Percentiles rank a stretch among this genome's conserved stretches.
phyloP scores from a whole-genome alignment of 2,329 filamentous ascomycete genomes.

The Diplodia scrobiculata region DNA sequence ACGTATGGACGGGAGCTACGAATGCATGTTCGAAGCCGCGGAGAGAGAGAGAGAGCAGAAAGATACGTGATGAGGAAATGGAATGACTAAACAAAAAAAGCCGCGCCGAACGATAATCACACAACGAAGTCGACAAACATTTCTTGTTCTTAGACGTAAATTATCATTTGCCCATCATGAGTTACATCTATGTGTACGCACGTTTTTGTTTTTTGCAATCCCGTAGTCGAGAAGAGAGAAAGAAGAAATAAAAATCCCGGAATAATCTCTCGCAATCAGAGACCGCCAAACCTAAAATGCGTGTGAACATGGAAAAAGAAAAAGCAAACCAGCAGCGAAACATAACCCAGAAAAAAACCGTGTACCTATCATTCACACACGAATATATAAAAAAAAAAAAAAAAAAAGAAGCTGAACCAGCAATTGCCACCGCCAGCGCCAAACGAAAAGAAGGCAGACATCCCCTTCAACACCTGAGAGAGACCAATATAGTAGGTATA shows the following conservation, averaged over 20 bases:
- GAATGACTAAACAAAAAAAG: not conserved
- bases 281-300: too few relatives aligned
- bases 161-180: not conserved
- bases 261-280: too few relatives aligned
- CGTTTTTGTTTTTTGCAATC: not conserved
- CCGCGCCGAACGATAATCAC: not conserved
- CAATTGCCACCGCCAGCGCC: not conserved
- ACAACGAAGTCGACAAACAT: not conserved
- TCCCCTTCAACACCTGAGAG: too few relatives aligned
- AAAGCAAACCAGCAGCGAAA: too few relatives aligned
- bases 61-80: not conserved
- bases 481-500: not conserved
- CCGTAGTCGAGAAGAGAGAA: too few relatives aligned
- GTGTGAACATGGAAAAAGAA: too few relatives aligned
- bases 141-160: not conserved
- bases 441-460: not conserved
- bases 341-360: too few relatives aligned
- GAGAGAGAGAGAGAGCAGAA: too few relatives aligned
- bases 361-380: not conserved
- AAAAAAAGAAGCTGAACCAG: too few relatives aligned
- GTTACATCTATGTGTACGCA: not conserved
- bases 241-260: too few relatives aligned
- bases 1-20: not conserved
- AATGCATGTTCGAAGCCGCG: too few relatives aligned
- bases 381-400: not conserved